Percentiles rank a stretch among this genome's conserved stretches.
phyloP scores from a whole-genome alignment of 2,329 filamentous ascomycete genomes.

The Nothophaeocryptopus gaeumannii region DNA sequence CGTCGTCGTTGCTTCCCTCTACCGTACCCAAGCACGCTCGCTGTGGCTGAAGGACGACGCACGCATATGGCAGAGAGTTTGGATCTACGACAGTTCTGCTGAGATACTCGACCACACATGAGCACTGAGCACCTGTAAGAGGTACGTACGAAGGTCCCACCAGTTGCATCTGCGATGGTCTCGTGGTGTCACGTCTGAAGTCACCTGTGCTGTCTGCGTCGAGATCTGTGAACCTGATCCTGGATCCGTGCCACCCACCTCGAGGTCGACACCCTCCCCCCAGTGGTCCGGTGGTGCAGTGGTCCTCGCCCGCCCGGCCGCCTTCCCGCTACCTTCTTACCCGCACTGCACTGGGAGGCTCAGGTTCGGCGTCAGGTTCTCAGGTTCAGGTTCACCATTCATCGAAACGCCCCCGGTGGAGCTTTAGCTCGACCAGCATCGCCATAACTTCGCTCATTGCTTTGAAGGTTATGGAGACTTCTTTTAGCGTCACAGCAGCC shows the following conservation, averaged over 20 bases:
- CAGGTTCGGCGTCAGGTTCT: too few species aligned
- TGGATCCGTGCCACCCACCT: too few species aligned
- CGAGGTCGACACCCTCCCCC: conserved; percentile 8
- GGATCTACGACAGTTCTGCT: conserved; percentile 1
- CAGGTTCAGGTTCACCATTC: conserved; percentile 2
- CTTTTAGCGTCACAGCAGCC: conserved; percentile 22
- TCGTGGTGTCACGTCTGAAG: too few species aligned
- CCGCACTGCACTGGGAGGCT: too few species aligned
- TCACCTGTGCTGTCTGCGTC: too few species aligned
- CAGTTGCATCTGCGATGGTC: too few species aligned
- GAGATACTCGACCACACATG: not conserved
- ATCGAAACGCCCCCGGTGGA: conserved; percentile 22
- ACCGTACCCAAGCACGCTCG: not conserved
- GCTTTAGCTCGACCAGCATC: conserved; percentile 21
- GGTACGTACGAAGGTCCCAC: too few species aligned
- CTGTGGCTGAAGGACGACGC: conserved; percentile 13
- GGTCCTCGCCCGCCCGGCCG: not conserved
- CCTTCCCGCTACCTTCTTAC: too few species aligned
- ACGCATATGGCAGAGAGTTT: conserved; percentile 12
- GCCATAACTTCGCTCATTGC: conserved; percentile 24
- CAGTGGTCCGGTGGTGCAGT: too few species aligned
- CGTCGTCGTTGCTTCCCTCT: too few species aligned
- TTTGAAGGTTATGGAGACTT: conserved; percentile 19
- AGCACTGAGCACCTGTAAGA: too few species aligned
- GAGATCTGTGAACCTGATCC: too few species aligned